phyloP scores from a whole-genome alignment of 2,329 filamentous ascomycete genomes.

The Nemania sp. region DNA sequence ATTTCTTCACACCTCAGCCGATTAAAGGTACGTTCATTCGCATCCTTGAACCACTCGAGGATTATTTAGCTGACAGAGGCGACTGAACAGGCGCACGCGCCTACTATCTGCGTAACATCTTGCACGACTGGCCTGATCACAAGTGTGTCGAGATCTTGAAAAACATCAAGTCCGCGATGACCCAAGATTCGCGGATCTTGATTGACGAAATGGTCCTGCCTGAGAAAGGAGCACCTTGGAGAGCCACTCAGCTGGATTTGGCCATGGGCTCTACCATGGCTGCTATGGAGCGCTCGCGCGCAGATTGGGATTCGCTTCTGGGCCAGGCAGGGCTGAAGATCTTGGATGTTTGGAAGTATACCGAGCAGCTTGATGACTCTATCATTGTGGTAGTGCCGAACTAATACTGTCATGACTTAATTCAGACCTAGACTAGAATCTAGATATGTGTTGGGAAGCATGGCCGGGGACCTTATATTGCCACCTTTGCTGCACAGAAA shows the following conservation, averaged over 20 bases:
- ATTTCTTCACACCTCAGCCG: slow-evolving; percentile 25
- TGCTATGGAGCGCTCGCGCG: not conserved
- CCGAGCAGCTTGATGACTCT: not conserved
- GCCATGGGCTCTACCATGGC: not conserved
- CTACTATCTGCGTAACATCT: not conserved
- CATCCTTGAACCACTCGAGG: not conserved
- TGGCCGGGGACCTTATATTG: no score
- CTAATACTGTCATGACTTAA: no score
- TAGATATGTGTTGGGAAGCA: no score
- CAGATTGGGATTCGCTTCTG: not conserved
- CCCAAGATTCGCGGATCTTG: not conserved
- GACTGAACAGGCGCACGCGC: not conserved
- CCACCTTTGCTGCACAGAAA: no score
- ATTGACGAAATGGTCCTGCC: not conserved
- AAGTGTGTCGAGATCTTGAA: not conserved
- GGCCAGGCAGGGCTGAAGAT: not conserved
- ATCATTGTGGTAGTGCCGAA: not conserved
- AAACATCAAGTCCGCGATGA: not conserved
- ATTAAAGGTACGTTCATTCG: slow-evolving; percentile 12
- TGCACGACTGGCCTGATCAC: not conserved
- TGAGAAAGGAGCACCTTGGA: not conserved
- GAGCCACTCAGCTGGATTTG: not conserved
- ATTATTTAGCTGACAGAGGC: not conserved
- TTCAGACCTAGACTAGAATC: no score
- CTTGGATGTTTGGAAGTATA: not conserved